Evolutionary conservation across 2,329 filamentous ascomycete genomes (phyloP), one percentile per base, ranked within the genome.

Genomic region (Hypoxylon sp.): DNA sequence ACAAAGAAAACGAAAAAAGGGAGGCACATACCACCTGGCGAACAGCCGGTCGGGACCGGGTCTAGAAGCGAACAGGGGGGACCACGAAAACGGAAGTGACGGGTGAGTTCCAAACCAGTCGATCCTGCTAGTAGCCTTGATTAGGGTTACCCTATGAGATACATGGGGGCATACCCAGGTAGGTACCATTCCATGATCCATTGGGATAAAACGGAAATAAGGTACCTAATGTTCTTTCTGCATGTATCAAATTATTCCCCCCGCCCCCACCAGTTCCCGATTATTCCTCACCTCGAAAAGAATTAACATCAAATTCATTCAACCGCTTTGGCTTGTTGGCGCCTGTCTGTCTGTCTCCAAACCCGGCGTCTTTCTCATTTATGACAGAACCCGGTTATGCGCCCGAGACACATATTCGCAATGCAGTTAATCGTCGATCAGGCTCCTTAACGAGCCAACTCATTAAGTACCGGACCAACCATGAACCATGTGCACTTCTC

Each of bases 391-490:
- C 25, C 11, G n/a, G 45, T 55, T 58, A 56, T 66, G 63, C 65
- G 60, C 51, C 41, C 48, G 25, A 32, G 17, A 53, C 34, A 52
- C 38, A 60, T 53, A 19, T 32, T 41, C 25, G 34, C 48, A 61
- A 60, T 68, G 65, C 67, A 65, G 56, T 65, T 64, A 64, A 68
- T 65, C 61, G 68, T 70, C 68, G 68, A 70, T 70, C 68, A 34
- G 45, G 30, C 60, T 34, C 45, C 41, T 45, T 43, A 38, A 45
- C 45, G 51, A 58, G 68, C 68, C 55, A 68, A 61, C 62, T 66
- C 62, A 65, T 63, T 59, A 65, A 28, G 9, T 45, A 46, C 57
- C 28, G 34, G 19, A 14, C 45, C 50, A 53, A 59, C 46, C 60
- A 69, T 67, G 58, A 46, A 13, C 38, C 53, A 23, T 23, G 23